Conservation (phyloP, 2,329 filamentous ascomycete species). For the Verticillium isaacii region DNA sequence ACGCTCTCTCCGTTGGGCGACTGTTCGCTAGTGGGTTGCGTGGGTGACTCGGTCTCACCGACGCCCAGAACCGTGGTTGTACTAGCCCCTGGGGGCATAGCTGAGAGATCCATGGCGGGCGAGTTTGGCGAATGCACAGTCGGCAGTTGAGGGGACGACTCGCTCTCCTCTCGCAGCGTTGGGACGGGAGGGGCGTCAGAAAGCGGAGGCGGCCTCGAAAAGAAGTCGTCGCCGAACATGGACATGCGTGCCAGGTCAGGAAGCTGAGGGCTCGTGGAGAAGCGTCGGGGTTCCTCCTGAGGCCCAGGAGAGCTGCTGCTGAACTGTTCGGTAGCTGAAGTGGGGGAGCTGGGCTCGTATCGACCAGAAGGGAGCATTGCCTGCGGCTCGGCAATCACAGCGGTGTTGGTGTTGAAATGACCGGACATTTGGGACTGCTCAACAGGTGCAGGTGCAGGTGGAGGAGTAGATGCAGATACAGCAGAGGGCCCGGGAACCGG, state of each 20-base stretch:
- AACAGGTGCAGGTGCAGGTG: not conserved
- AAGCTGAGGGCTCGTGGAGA: slow-evolving; percentile 52
- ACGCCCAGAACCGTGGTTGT: not conserved
- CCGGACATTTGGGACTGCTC: not conserved
- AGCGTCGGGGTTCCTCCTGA: slow-evolving; percentile 17
- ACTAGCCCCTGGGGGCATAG: not conserved
- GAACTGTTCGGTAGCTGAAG: not conserved
- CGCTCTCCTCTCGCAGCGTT: not conserved
- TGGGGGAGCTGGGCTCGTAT: not conserved
- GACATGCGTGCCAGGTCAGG: slow-evolving; percentile 56
- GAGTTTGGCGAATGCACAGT: not conserved
- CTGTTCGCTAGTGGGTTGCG: not conserved
- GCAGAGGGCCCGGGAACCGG: not conserved
- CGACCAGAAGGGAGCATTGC: not conserved
- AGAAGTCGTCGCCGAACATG: slow-evolving; percentile 55
- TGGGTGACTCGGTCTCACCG: not conserved
- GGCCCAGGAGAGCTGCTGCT: not conserved
- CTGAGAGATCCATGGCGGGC: not conserved
- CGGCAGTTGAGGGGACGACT: not conserved
- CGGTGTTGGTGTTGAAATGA: not conserved
- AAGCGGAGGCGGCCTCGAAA: slow-evolving; percentile 25
- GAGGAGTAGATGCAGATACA: not conserved
- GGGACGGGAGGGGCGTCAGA: not conserved
- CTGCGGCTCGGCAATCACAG: not conserved
- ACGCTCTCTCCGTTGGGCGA: not conserved